Evolutionary conservation across 495 filamentous ascomycete species (phyloP), one percentile per base, ranked within the genome.

Genomic region (Talaromyces wortmannii): DNA sequence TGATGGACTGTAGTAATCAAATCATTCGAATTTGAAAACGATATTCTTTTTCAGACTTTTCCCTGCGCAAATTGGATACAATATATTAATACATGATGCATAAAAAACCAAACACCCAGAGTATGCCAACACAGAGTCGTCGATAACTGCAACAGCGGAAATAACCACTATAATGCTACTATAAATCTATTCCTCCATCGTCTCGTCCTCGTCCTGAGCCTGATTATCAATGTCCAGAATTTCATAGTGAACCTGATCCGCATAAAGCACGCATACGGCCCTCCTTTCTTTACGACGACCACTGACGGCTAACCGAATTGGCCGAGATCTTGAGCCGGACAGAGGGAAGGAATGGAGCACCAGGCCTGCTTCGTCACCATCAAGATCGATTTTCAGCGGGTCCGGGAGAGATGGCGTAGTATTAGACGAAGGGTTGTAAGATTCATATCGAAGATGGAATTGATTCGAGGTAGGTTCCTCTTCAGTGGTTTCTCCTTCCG

Each of bases 181-280:
- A 23, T 23, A 23, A 23, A 23, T 23, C 23, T 23, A 23, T 2
- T 23, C 23, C 23, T 23, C 23, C 33, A 57, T 57, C 15, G 63
- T 58, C 7, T 58, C 53, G 45, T 66, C 60, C n/a, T 65, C 61
- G 33, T 64, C 63, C 60, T 30, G 63, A 33, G 68, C 64, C 15
- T 61, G 69, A 48, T 65, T 65, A 65, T 85, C 83, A 52, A 85
- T 52, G 60, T 83, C 80, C 53, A 83, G 74, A 7, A 85, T 73
- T 33, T 78, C 75, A 60, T 84, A 85, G 46, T 74, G 75, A 63
- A 78, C 63, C 15, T 64, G 66, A 59, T 85, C 81, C 11, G 75
- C 72, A 55, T 80, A 81, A 50, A 85, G 58, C 18, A 83, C 78
- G 59, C 79, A 83, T 3, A 80, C 69, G 18, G 76, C 78, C 50